Percentiles rank a stretch among this genome's conserved stretches.
Conservation (phyloP, 768 basidiomycete species). For the Mycena pura region DNA sequence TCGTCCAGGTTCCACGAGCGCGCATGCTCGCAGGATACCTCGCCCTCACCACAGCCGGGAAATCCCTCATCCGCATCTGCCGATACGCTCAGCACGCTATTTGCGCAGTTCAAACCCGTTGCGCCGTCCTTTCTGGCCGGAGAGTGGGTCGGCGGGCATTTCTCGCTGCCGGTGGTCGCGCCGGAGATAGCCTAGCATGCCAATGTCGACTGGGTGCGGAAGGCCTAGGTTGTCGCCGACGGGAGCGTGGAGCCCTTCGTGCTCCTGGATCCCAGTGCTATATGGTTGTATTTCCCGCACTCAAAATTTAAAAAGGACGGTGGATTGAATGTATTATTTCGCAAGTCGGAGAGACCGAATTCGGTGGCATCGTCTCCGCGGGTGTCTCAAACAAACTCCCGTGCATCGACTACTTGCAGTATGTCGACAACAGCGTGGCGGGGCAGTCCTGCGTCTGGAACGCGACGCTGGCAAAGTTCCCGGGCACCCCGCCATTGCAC, state of each 20-base stretch:
- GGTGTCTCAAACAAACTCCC: background rate
- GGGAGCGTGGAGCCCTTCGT: no score
- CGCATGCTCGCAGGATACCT: background rate
- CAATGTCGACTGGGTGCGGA: background rate
- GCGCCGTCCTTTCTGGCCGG: background rate
- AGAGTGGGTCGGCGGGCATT: background rate
- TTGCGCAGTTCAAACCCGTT: background rate
- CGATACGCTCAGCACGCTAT: background rate
- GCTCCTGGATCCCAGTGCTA: background rate
- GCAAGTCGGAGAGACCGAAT: background rate
- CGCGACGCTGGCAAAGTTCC: background rate
- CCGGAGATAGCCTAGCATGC: background rate
- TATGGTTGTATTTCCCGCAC: background rate
- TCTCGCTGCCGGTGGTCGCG: background rate
- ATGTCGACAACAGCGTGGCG: no score
- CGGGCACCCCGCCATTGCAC: background rate
- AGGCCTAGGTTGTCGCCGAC: background rate
- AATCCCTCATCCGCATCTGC: background rate
- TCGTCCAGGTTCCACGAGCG: background rate
- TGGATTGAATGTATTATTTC: background rate
- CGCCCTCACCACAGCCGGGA: background rate
- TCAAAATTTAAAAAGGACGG: background rate
- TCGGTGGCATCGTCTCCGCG: background rate
- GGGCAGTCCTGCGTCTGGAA: background rate
- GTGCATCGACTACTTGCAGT: background rate